Conservation (phyloP, 805 yeast genomes). For the Candida nonsorbophila region DNA sequence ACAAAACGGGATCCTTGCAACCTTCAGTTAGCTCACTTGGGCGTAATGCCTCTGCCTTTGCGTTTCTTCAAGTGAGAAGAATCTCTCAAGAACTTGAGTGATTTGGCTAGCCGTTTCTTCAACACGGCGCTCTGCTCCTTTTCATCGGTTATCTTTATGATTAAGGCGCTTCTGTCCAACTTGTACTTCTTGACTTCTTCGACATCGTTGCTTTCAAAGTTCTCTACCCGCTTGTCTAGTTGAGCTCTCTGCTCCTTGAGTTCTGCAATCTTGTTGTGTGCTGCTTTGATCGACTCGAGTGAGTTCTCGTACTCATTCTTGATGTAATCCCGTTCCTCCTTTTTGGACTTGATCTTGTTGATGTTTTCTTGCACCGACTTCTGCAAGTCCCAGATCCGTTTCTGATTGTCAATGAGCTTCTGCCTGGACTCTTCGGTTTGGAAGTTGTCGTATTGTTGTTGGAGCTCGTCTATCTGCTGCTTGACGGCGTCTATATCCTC, state of each 20-base stretch:
- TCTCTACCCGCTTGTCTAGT: constrained; percentile 14
- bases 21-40: constrained; percentile 13
- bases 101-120: constrained; percentile 22
- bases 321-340: constrained; percentile 63
- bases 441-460: constrained; percentile 21
- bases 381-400: constrained; percentile 40
- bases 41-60: constrained; percentile 36
- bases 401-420: constrained; percentile 30
- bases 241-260: constrained; percentile 14
- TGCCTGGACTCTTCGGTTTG: constrained; percentile 9
- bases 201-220: constrained; percentile 14
- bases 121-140: constrained; percentile 17
- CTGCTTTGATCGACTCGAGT: constrained; percentile 40
- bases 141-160: constrained; percentile 18
- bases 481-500: constrained; percentile 23
- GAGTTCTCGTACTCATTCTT: constrained; percentile 53
- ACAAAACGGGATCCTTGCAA: no score
- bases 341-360: constrained; percentile 40
- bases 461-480: constrained; percentile 19
- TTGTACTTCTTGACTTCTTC: constrained; percentile 15
- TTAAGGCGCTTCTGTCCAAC: constrained; percentile 13
- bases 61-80: constrained; percentile 38
- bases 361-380: constrained; percentile 40
- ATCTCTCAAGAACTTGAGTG: constrained; percentile 30
- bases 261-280: constrained; percentile 24